A percentile compares a stretch with the other conserved stretches of the same genome.
These are phyloP conservation scores for Globisporangium perplexum DNA, from an alignment of 352 stramenopile species.

Conservation along the genomic window DNA sequence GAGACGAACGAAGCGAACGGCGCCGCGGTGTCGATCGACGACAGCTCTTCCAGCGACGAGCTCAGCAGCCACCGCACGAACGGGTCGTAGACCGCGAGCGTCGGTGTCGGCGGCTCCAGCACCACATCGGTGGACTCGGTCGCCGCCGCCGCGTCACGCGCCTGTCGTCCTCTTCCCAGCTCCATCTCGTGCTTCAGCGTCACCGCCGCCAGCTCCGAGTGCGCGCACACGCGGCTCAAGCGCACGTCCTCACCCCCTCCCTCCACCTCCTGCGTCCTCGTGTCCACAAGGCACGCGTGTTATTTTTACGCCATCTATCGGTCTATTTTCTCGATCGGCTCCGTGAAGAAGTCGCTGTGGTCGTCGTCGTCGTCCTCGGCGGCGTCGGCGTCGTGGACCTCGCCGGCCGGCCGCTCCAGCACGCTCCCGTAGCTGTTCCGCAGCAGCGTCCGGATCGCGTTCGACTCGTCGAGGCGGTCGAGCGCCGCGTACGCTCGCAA, in stretches of 20 bases:
- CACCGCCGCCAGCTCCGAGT: neutral
- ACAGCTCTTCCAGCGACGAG: slow-evolving; percentile 36
- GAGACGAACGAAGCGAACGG: slow-evolving; percentile 16
- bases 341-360: slow-evolving; percentile 15
- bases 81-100: slow-evolving; percentile 33
- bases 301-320: slow-evolving; percentile 3
- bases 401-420: slow-evolving; percentile 8
- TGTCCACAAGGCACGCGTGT: neutral
- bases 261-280: too few relatives aligned
- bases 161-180: neutral
- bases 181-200: too few relatives aligned
- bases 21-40: slow-evolving; percentile 18
- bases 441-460: slow-evolving; percentile 49
- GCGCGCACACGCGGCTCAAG: too few relatives aligned
- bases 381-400: neutral
- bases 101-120: slow-evolving; percentile 27
- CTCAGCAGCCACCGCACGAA: slow-evolving; percentile 62
- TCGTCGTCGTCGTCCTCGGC: slow-evolving; percentile 16
- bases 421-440: slow-evolving; percentile 24
- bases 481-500: slow-evolving; percentile 46
- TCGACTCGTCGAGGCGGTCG: slow-evolving; percentile 51
- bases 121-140: slow-evolving; percentile 14
- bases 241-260: neutral
- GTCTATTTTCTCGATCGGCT: slow-evolving; percentile 14
- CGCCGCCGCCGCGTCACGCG: neutral